These are phyloP conservation scores for Trichoderma brevicompactum DNA, from an alignment of 2,329 filamentous ascomycete genomes.

Conservation along the genomic window DNA sequence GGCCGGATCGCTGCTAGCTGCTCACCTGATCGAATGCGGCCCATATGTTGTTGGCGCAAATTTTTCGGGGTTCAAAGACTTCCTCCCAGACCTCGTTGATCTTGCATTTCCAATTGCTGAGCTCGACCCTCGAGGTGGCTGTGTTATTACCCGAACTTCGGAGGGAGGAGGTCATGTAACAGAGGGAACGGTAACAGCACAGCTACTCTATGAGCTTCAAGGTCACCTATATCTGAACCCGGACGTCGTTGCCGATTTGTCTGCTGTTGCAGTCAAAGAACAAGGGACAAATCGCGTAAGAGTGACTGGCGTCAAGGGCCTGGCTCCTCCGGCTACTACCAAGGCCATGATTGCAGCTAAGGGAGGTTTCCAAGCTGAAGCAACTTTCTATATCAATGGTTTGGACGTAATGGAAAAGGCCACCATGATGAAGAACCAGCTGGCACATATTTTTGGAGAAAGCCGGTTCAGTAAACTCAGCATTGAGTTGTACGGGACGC, in stretches of 20 bases:
- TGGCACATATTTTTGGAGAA: slow-evolving; percentile 37
- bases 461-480: slow-evolving; percentile 44
- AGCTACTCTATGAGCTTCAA: slow-evolving; percentile 53
- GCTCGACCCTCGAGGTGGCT: slow-evolving; percentile 40
- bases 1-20: slow-evolving; percentile 55
- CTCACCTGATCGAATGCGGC: slow-evolving; percentile 59
- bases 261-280: slow-evolving; percentile 52
- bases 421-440: slow-evolving; percentile 48
- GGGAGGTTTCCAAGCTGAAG: slow-evolving; percentile 51
- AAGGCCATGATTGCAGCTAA: slow-evolving; percentile 50
- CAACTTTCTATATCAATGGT: slow-evolving; percentile 49
- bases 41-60: slow-evolving; percentile 60
- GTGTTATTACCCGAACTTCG: slow-evolving; percentile 44
- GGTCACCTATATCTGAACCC: slow-evolving; percentile 51
- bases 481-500: slow-evolving; percentile 44
- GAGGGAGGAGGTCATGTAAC: slow-evolving; percentile 46
- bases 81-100: slow-evolving; percentile 38
- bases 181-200: slow-evolving; percentile 41
- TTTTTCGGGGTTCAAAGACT: slow-evolving; percentile 53
- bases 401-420: slow-evolving; percentile 51
- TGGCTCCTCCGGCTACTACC: slow-evolving; percentile 40
- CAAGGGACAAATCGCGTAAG: slow-evolving; percentile 39
- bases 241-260: slow-evolving; percentile 49
- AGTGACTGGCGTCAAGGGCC: slow-evolving; percentile 39
- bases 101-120: slow-evolving; percentile 47